Evolutionary conservation across 495 filamentous ascomycete genomes (phyloP), one percentile per base, ranked within the genome.

Genomic region (Xylaria grammica): DNA sequence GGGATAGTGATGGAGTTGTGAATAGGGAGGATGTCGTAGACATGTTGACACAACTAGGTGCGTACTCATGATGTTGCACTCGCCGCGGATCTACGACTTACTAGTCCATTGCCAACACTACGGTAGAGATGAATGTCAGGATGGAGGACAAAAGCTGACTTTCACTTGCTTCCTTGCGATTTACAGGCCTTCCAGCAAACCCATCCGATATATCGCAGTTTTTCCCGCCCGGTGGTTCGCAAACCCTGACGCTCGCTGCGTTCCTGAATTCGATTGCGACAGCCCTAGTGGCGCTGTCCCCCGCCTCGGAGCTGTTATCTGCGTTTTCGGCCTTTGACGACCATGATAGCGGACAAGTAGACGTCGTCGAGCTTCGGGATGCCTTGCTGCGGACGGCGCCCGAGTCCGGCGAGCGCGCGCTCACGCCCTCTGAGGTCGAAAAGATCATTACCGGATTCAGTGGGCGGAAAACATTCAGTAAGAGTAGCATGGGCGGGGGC

Each of bases 281-380:
- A 9, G 81, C 91, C 0, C 79, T 98, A n/a, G 84, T 85, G 0
- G 83, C 86, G 0, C 78, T 97, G 19, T 92, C 90, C 0, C 86
- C 89, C 3, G 85, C 85, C 13, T 81, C 86, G 22, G 95, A 99
- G 65, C 84, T 99, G 0, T 69, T 90, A 2, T 92, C 91, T 6
- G 95, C 96, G 0, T 92, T 99, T 66, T 90, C 91, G 10, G 96
- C 96, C 0, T 99, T 99, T 67, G 95, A 99, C 69, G 91, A 96
- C 65, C 92, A 96, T 67, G 95, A 99, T 74, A 93, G 90, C 69
- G 95, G 96, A 8, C 92, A 97, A 74, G 86, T 98, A 32, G 92
- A 97, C 70, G 80, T 95, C 19, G 82, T 75, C 1, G 94, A 97
- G 74, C 78, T 99, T 51, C 85, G 90, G 38, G 91, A 94, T 67